Evolutionary conservation across 148 eudicot genomes (phyloP).

Genomic region (Amaranthus hypochondriacus): DNA sequence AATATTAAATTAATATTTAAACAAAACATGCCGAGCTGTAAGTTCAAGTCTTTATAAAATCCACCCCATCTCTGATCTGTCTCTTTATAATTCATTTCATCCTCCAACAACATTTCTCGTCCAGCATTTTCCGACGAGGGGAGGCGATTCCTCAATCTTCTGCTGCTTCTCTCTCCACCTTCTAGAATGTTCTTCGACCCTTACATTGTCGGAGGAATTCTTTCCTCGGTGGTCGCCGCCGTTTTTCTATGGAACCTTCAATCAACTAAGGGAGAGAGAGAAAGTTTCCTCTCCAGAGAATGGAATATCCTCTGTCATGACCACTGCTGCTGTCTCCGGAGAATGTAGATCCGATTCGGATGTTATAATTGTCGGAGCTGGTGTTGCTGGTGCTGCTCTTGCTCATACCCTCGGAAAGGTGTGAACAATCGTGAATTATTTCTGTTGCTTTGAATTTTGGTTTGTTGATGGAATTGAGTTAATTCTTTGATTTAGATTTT

Average conservation of each 20-base stretch:
- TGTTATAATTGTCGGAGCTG: constrained; percentile 77
- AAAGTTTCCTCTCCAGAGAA: constrained; percentile 10
- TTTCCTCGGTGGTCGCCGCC: constrained; percentile 37
- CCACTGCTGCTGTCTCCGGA: constrained; percentile 24
- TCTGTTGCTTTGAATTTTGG: not conserved
- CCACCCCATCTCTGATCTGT: too few relatives aligned
- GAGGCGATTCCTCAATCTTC: not conserved
- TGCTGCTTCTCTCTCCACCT: not conserved
- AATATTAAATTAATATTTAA: too few relatives aligned
- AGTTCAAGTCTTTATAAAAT: too few relatives aligned
- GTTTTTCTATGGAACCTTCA: constrained; percentile 24
- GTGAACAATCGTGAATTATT: not conserved
- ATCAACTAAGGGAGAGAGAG: constrained; percentile 19
- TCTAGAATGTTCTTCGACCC: constrained; percentile 35
- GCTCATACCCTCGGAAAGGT: constrained; percentile 94
- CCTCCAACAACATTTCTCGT: too few relatives aligned
- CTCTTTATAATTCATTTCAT: too few relatives aligned
- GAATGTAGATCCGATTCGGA: constrained; percentile 40
- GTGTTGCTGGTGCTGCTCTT: constrained; percentile 89
- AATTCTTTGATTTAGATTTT: not conserved
- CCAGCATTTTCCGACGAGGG: not conserved
- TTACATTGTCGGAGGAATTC: constrained; percentile 28
- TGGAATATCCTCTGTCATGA: constrained; percentile 15
- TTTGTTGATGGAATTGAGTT: not conserved
- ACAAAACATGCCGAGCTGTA: too few relatives aligned